Percentiles rank a stretch among this genome's conserved stretches.
Conservation (phyloP, 495 filamentous ascomycete genomes). For the Corynascus novoguineensis region DNA sequence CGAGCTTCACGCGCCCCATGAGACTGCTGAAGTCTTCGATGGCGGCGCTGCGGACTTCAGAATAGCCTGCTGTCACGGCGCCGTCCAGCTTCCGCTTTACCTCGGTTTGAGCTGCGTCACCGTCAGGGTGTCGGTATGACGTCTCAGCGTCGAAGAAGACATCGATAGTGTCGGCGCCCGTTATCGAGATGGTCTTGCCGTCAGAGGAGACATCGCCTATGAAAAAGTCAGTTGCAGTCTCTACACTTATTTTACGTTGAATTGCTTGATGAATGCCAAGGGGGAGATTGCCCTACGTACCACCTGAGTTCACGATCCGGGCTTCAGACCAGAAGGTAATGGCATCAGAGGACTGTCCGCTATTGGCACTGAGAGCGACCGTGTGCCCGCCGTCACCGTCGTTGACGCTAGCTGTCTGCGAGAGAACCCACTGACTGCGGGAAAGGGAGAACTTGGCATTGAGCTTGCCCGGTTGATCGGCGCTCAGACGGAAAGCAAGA, state of each 20-base stretch:
- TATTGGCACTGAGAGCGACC: neutral
- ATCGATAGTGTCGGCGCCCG: neutral
- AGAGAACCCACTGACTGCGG: neutral
- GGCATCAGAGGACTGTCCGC: neutral
- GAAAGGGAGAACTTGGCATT: neutral
- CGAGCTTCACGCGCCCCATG: neutral
- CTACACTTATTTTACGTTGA: neutral
- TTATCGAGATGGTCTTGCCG: neutral
- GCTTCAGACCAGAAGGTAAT: slow-evolving; percentile 1
- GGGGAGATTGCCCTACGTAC: neutral
- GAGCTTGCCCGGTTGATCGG: neutral
- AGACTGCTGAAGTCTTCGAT: neutral
- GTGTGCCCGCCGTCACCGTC: neutral
- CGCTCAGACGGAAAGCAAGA: neutral
- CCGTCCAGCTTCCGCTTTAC: neutral
- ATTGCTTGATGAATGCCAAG: too few relatives aligned
- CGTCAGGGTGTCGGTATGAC: neutral
- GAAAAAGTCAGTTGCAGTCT: neutral
- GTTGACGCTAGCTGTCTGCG: neutral
- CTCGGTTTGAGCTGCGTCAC: neutral
- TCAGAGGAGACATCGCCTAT: neutral
- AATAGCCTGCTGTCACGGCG: neutral
- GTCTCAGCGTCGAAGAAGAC: neutral
- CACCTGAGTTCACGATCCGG: neutral
- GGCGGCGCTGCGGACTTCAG: neutral